Evolutionary conservation across 371 early-diverging fungal species (phyloP).

Genomic region (Funneliformis caledonium): DNA sequence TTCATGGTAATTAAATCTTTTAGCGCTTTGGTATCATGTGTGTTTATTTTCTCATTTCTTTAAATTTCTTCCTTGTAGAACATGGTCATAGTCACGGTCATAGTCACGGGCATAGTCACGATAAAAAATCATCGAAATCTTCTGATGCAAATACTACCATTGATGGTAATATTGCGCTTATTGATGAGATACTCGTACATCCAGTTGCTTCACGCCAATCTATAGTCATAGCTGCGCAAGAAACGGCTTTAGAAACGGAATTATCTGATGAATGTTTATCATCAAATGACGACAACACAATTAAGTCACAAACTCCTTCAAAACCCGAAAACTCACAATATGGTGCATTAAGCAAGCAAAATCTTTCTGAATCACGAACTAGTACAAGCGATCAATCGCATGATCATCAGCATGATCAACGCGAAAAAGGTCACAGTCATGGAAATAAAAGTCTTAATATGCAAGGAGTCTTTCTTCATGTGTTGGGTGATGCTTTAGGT

Average conservation of each 20-base stretch:
- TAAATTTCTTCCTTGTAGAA: constrained; percentile 2
- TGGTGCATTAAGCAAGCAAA: neutral
- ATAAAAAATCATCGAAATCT: neutral
- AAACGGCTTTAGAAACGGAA: neutral
- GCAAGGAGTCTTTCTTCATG: constrained; percentile 94
- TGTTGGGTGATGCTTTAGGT: constrained; percentile 94
- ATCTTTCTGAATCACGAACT: neutral
- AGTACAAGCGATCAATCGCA: constrained; percentile 45
- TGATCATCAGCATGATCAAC: constrained; percentile 49
- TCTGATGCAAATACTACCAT: neutral
- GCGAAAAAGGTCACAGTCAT: constrained; percentile 51
- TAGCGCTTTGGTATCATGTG: neutral
- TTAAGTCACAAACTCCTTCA: neutral
- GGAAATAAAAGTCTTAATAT: constrained; percentile 70
- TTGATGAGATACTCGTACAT: constrained; percentile 31
- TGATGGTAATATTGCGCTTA: neutral
- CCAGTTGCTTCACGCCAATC: constrained; percentile 26
- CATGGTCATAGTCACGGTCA: constrained; percentile 16
- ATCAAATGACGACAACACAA: neutral
- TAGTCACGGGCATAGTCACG: constrained; percentile 4
- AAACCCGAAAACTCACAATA: neutral
- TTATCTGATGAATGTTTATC: neutral
- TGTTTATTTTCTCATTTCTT: neutral
- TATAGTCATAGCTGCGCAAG: constrained; percentile 2
- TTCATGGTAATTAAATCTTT: constrained; percentile 60